phyloP scores from a whole-genome alignment of 2,329 filamentous ascomycete species.

The Decorospora gaudefroyi region DNA sequence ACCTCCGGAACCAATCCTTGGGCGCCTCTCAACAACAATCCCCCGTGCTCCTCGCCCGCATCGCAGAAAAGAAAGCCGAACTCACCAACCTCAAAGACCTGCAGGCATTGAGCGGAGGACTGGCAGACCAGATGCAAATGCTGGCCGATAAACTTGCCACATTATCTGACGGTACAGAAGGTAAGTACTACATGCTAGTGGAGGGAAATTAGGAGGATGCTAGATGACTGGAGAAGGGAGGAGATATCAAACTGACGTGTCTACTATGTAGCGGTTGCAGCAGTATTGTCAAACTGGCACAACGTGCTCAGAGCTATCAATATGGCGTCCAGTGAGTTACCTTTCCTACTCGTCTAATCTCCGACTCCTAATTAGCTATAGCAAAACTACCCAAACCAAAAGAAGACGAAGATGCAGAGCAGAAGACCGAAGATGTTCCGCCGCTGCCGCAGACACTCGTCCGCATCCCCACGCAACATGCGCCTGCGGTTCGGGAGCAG shows the following conservation, averaged over 20 bases:
- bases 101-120: constrained; percentile 74
- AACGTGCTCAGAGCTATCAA: constrained; percentile 82
- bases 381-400: constrained; percentile 71
- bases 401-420: constrained; percentile 50
- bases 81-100: constrained; percentile 78
- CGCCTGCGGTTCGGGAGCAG: constrained; percentile 44
- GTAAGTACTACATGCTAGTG: constrained; percentile 48
- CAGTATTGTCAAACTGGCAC: constrained; percentile 86
- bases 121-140: constrained; percentile 81
- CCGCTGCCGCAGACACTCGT: constrained; percentile 79
- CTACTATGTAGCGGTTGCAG: constrained; percentile 70
- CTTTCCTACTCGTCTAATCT: neutral
- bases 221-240: neutral
- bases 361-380: constrained; percentile 44
- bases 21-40: constrained; percentile 61
- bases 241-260: constrained; percentile 28
- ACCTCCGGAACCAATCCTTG: constrained; percentile 60
- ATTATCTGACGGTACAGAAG: constrained; percentile 80
- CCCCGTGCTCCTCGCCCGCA: constrained; percentile 71
- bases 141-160: constrained; percentile 78
- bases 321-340: constrained; percentile 79
- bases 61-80: constrained; percentile 84
- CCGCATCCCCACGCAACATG: constrained; percentile 79
- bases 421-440: constrained; percentile 50
- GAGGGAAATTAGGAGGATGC: neutral